Evolutionary conservation across 2,329 filamentous ascomycete genomes (phyloP).

Genomic region (Ilyonectria mors-panacis): DNA sequence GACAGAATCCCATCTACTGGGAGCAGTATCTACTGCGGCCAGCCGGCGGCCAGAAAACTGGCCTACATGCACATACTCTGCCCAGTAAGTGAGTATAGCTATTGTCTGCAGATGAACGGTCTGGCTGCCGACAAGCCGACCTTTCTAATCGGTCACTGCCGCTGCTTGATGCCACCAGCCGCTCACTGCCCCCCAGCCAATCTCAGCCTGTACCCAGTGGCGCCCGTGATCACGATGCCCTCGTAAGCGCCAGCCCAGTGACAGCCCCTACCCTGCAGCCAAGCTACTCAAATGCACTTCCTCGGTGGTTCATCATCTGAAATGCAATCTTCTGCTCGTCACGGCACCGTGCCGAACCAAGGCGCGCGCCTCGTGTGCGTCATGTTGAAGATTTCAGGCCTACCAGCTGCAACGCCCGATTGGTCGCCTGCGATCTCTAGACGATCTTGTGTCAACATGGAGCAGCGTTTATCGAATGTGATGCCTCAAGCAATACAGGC

Average conservation of each 20-base stretch:
- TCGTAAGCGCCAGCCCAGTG: slow-evolving; percentile 20
- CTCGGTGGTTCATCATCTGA: background rate
- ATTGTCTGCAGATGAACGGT: background rate
- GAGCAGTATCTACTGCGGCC: background rate
- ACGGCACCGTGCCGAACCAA: background rate
- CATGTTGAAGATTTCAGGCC: background rate
- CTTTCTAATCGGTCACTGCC: slow-evolving; percentile 13
- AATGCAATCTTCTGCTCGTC: slow-evolving; percentile 3
- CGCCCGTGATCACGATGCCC: background rate
- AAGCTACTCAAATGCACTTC: background rate
- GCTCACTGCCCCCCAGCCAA: slow-evolving; percentile 7
- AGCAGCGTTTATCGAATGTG: background rate
- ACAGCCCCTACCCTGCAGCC: slow-evolving; percentile 19
- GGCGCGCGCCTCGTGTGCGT: slow-evolving; percentile 25
- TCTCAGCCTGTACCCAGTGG: slow-evolving; percentile 11
- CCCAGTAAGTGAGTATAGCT: background rate
- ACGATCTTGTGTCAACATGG: too few species aligned
- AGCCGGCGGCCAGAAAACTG: background rate
- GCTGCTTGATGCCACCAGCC: background rate
- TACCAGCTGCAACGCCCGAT: slow-evolving; percentile 8
- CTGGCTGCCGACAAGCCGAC: background rate
- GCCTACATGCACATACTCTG: background rate
- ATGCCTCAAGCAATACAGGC: slow-evolving; percentile 7
- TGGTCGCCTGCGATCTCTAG: slow-evolving; percentile 5
- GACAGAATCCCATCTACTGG: background rate